Base-by-base conservation (phyloP, 163 green algal genomes). In the Smithsoniella earleae region DNA sequence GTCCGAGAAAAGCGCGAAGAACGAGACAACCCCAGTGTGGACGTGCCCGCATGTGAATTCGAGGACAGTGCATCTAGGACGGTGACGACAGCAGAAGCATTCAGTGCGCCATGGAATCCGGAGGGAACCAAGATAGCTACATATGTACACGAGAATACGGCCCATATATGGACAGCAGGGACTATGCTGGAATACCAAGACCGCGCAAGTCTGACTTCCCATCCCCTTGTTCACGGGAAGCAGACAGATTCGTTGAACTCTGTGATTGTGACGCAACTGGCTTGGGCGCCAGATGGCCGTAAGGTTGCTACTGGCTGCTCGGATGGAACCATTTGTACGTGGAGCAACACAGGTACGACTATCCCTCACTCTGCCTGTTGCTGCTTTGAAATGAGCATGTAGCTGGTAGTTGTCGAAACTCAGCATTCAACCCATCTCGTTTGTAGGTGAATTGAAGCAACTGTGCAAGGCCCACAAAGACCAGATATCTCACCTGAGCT, bases 91-190 rank as follows among this genome's bases (percentile, higher is more conserved):
- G 58, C 20, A 13, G n/a, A 69, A 34, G 58, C 58, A 3, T 69
- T 69, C 27, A 34, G 58, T n/a, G 31, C 27, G 5, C 25, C 58
- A 40, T 69, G 58, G 58, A 69, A 34, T 33, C 58, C 58, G n/a
- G 58, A 38, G 31, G 58, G 58, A 33, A 69, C 58, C 40, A 36
- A 69, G 58, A 30, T 69, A 16, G 58, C 58, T 4, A 69, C 58
- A n/a, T 69, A 69, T 69, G 58, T 69, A 6, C 58, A 69, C 34
- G 58, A 69, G 25, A 36, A 69, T n/a, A 69, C 58, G 16, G 58
- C 58, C 27, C 58, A 69, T 16, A 69, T 69, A 38, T 69, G 58
- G 58, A 43, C 58, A 43, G 58, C 58, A n/a, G 58, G 58, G 6
- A 43, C 27, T 43, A 69, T 33, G 25, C 43, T 69, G 6, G 58